phyloP scores from a whole-genome alignment of 495 filamentous ascomycete species.

The Daldinia caldariorum region DNA sequence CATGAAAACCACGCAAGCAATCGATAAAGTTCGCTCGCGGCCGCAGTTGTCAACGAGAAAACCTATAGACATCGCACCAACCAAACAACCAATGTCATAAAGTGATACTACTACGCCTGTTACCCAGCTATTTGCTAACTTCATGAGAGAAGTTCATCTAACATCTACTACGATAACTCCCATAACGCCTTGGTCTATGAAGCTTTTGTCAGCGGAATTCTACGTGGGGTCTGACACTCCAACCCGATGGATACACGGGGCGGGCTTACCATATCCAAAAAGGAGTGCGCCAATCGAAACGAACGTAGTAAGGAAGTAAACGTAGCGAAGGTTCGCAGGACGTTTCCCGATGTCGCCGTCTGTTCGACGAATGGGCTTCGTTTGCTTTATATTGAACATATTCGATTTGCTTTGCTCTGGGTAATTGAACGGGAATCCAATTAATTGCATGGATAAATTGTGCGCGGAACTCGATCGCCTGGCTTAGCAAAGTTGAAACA shows the following conservation, averaged over 20 bases:
- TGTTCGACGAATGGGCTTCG: neutral
- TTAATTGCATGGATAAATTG: neutral
- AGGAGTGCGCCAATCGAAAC: conserved; percentile 35
- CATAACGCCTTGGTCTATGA: neutral
- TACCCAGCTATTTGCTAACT: neutral
- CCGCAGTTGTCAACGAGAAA: neutral
- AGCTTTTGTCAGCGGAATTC: neutral
- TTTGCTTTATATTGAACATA: conserved; percentile 1
- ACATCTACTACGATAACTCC: conserved; percentile 1
- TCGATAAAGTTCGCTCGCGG: conserved; percentile 26
- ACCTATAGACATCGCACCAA: neutral
- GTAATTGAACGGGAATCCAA: neutral
- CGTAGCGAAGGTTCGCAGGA: conserved; percentile 26
- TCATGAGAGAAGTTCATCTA: neutral
- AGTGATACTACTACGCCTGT: neutral
- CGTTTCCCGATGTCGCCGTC: neutral
- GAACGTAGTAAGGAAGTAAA: conserved; percentile 36
- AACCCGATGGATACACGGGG: conserved; percentile 47
- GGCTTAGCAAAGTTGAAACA: neutral
- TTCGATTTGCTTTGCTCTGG: neutral
- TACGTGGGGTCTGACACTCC: neutral
- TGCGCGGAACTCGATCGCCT: neutral
- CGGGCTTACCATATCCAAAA: conserved; percentile 34
- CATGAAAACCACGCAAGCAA: conserved; percentile 59
- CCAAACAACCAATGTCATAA: neutral